phyloP scores from a whole-genome alignment of 78 protist genomes.

The Dictyostelium purpureum region DNA sequence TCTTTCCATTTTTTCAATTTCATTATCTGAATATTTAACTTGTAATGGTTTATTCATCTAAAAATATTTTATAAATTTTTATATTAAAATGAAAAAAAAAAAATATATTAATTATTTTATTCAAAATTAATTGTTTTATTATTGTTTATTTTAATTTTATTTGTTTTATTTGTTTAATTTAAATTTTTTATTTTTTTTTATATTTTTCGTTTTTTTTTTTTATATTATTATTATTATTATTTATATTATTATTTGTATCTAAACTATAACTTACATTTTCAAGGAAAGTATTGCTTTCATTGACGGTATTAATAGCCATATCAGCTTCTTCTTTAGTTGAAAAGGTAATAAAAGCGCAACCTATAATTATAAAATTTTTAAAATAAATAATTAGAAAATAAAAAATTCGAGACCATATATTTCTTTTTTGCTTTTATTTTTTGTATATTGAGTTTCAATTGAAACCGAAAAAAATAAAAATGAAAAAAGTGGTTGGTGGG shows the following conservation, averaged over 20 bases:
- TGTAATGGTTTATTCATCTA: slow-evolving; percentile 67
- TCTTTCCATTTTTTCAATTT: slow-evolving; percentile 80
- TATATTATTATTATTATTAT: not conserved
- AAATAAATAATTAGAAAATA: not conserved
- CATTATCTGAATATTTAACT: slow-evolving; percentile 74
- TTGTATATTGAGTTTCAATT: not conserved
- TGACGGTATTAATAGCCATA: slow-evolving; percentile 32
- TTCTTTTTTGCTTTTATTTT: not conserved
- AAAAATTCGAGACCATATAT: not conserved
- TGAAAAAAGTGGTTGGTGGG: not conserved
- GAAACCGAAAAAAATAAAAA: too few species aligned
- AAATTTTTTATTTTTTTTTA: not conserved
- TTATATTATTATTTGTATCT: not conserved
- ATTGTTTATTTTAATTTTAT: too few species aligned
- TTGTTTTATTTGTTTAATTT: too few species aligned
- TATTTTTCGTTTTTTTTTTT: not conserved
- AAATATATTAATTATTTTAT: not conserved
- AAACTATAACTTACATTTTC: slow-evolving; percentile 20
- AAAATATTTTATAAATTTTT: not conserved
- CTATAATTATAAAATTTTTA: not conserved
- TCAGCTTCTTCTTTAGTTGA: slow-evolving; percentile 65
- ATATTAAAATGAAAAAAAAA: not conserved
- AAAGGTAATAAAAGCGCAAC: slow-evolving; percentile 65
- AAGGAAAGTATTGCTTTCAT: slow-evolving; percentile 9
- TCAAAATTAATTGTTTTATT: not conserved